Percentiles rank a stretch among this genome's conserved stretches.
These are phyloP conservation scores for Raphanus raphanistrum DNA, from an alignment of 345 rosid genomes.

Conservation along the genomic window DNA sequence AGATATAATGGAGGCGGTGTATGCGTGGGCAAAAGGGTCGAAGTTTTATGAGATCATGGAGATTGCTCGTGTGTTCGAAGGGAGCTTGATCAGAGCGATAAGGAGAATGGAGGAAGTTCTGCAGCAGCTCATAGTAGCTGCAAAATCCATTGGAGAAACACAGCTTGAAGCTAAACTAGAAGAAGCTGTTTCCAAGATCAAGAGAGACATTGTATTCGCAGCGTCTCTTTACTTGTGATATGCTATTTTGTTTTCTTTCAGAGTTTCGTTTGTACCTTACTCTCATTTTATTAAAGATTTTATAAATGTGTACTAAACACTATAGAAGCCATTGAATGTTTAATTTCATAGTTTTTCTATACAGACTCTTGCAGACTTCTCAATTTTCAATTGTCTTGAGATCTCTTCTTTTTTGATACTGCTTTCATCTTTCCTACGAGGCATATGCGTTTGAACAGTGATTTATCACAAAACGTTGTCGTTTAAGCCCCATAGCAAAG, in stretches of 20 bases:
- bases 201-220: conserved; percentile 96
- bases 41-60: conserved; percentile 96
- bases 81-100: conserved; percentile 95
- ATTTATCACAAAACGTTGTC: conserved; percentile 32
- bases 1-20: conserved; percentile 95
- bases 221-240: conserved; percentile 81
- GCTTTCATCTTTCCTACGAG: background rate
- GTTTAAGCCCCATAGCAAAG: too few species aligned
- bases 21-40: conserved; percentile 98
- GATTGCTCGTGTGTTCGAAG: conserved; percentile 90
- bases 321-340: background rate
- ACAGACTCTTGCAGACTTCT: background rate
- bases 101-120: conserved; percentile 96
- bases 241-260: conserved; percentile 12
- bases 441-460: conserved; percentile 8
- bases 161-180: conserved; percentile 80
- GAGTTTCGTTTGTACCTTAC: conserved; percentile 5
- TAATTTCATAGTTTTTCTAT: conserved; percentile 2
- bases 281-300: background rate
- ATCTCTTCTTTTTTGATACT: background rate
- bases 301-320: background rate
- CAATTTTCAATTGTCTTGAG: background rate
- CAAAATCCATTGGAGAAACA: conserved; percentile 86
- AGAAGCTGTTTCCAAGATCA: conserved; percentile 83
- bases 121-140: conserved; percentile 90